Percentiles rank a stretch among this genome's conserved stretches.
Evolutionary conservation across 768 basidiomycete genomes (phyloP).

Genomic region (Kwoniella newhampshirensis): DNA sequence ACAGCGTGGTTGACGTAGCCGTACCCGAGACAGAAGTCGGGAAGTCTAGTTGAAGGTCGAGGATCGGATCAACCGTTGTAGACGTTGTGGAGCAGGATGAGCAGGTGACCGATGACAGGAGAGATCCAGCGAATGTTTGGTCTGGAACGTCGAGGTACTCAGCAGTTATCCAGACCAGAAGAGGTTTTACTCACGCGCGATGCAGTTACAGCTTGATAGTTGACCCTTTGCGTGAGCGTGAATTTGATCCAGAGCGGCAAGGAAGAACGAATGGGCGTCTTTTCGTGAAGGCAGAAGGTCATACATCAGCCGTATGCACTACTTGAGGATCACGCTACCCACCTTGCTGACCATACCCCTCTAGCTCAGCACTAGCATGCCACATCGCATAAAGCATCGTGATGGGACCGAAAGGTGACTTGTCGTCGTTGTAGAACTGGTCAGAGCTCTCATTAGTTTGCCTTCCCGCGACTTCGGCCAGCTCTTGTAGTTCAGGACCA

Average conservation of each 20-base stretch:
- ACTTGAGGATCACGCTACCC: constrained; percentile 59
- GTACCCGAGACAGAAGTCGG: constrained; percentile 50
- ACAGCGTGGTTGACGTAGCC: constrained; percentile 2
- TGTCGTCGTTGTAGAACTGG: constrained; percentile 59
- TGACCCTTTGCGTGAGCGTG: constrained; percentile 74
- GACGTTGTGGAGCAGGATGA: constrained; percentile 77
- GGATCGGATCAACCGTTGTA: constrained; percentile 79
- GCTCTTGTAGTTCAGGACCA: neutral
- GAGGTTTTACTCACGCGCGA: constrained; percentile 60
- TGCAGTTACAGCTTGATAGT: constrained; percentile 83
- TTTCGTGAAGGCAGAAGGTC: neutral
- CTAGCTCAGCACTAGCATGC: constrained; percentile 72
- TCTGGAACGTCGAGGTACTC: constrained; percentile 50
- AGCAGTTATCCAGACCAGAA: neutral
- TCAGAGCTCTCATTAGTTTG: constrained; percentile 4
- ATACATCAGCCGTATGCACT: neutral
- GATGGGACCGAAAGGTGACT: constrained; percentile 72
- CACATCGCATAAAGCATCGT: constrained; percentile 81
- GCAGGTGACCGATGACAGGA: constrained; percentile 87
- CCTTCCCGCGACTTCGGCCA: neutral
- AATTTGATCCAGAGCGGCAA: constrained; percentile 72
- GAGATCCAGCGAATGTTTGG: constrained; percentile 77
- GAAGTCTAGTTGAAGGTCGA: constrained; percentile 86
- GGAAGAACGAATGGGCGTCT: constrained; percentile 54
- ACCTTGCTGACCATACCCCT: constrained; percentile 93